A percentile compares a stretch with the other conserved stretches of the same genome.
phyloP scores from a whole-genome alignment of 2,329 filamentous ascomycete species.

The Conoideocrella luteorostrata region DNA sequence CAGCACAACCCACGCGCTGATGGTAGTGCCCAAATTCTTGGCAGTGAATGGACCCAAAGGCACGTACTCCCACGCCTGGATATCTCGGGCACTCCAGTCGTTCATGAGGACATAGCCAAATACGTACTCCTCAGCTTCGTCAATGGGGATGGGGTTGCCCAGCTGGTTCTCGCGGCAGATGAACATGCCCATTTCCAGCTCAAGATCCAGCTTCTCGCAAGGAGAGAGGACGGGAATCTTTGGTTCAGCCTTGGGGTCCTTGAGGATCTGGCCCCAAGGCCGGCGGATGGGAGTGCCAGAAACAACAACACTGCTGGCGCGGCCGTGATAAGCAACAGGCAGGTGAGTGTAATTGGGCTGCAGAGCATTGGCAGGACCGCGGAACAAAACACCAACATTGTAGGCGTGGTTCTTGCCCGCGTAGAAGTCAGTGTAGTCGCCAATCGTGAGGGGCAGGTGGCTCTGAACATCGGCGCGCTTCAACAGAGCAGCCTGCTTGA shows the following conservation, averaged over 20 bases:
- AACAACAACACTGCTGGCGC: slow-evolving; percentile 67
- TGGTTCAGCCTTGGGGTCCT: slow-evolving; percentile 39
- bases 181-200: slow-evolving; percentile 73
- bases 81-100: slow-evolving; percentile 58
- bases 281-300: slow-evolving; percentile 67
- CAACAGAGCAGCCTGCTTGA: slow-evolving; percentile 23
- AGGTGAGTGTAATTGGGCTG: slow-evolving; percentile 78
- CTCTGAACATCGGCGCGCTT: slow-evolving; percentile 45
- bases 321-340: slow-evolving; percentile 75
- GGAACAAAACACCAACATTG: slow-evolving; percentile 62
- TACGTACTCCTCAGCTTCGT: slow-evolving; percentile 61
- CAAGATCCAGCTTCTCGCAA: slow-evolving; percentile 61
- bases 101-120: slow-evolving; percentile 65
- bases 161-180: slow-evolving; percentile 60
- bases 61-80: slow-evolving; percentile 56
- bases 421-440: slow-evolving; percentile 83
- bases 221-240: slow-evolving; percentile 53
- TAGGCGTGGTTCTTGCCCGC: slow-evolving; percentile 74
- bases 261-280: slow-evolving; percentile 67
- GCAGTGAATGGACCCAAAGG: slow-evolving; percentile 57
- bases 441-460: slow-evolving; percentile 69
- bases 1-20: slow-evolving; percentile 58
- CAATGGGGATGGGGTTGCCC: slow-evolving; percentile 59
- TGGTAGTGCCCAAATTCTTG: slow-evolving; percentile 54
- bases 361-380: slow-evolving; percentile 65